These are phyloP conservation scores for Clathrus columnatus DNA, from an alignment of 768 basidiomycete genomes.

Conservation along the genomic window DNA sequence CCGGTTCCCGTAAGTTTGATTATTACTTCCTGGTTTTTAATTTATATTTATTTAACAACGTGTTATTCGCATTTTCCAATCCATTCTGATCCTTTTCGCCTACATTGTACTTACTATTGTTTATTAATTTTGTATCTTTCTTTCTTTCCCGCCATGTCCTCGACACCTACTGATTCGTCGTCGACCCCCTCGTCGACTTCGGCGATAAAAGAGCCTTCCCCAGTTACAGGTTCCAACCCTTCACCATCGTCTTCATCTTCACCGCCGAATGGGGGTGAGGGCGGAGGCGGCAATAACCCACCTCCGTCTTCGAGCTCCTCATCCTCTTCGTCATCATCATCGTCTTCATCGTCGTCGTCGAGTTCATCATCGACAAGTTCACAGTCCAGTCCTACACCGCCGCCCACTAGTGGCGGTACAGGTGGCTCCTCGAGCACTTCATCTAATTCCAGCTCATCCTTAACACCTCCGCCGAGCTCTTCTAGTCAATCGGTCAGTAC, in stretches of 20 bases:
- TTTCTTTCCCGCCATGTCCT: slow-evolving; percentile 12
- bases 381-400: too few relatives aligned
- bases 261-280: background rate
- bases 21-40: background rate
- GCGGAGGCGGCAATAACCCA: background rate
- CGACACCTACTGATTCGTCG: slow-evolving; percentile 7
- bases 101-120: too few relatives aligned
- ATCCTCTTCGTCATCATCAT: slow-evolving; percentile 13
- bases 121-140: background rate
- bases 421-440: background rate
- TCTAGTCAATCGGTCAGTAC: background rate
- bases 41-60: background rate
- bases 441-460: background rate
- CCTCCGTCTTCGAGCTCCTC: background rate
- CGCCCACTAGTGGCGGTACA: background rate
- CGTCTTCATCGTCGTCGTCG: slow-evolving; percentile 21
- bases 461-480: background rate
- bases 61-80: background rate
- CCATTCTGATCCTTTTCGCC: too few relatives aligned
- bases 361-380: slow-evolving; percentile 20
- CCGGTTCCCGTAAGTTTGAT: background rate
- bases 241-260: background rate
- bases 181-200: slow-evolving; percentile 9
- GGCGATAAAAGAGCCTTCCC: slow-evolving; percentile 14
- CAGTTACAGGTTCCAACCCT: slow-evolving; percentile 19